Base-by-base conservation (phyloP, 805 yeast species). In the Geotrichum ghanense region DNA sequence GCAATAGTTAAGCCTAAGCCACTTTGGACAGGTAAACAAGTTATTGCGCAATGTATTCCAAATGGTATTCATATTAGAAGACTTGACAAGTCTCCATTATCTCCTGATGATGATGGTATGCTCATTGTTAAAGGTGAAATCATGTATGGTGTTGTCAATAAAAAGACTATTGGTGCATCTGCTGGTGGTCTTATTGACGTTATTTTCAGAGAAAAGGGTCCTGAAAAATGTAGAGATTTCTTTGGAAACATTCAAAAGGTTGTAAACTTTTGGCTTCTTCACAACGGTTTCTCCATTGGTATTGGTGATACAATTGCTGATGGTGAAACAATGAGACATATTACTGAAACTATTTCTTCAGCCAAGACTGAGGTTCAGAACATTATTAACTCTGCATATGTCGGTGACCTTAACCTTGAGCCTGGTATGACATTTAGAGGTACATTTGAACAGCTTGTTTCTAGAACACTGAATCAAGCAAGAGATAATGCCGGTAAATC, bases 381-480 rank as follows among this genome's bases (percentile, higher is more conserved):
- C 58, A 90, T 90, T 46, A 90, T 92, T 50, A 68, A 76, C 56
- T 95, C 87, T 61, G 98, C 97, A 1, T 97, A 92, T 64, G 81
- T 76, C 41, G 90, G 92, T 61, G 72, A 74, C 50, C 72, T 92
- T 55, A 86, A 87, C 39, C 95, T 97, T 24, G 97, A 92, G 63
- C 97, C 97, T 24, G 99, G 99, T 83, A 92, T 92, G 99, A 92
- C 99, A 1, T 74, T 92, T 56, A 83, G 99, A 70, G 98, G 92
- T 67, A 88, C 97, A 17, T 92, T 92, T 59, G 99, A 92, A 71
- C 96, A 89, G 67, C 89, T 88, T 58, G 98, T 92, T 43, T 86
- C 95, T 42, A 83, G 95, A 67, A 87, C 84, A 55, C 76, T 92
- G 58, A 92, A 92, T 67, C 95, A 89, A 65, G 98, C 98, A 24